Evolutionary conservation across 306 rosid species (phyloP), one percentile per base, ranked within the genome.

Genomic region (Prunus fruticosa): DNA sequence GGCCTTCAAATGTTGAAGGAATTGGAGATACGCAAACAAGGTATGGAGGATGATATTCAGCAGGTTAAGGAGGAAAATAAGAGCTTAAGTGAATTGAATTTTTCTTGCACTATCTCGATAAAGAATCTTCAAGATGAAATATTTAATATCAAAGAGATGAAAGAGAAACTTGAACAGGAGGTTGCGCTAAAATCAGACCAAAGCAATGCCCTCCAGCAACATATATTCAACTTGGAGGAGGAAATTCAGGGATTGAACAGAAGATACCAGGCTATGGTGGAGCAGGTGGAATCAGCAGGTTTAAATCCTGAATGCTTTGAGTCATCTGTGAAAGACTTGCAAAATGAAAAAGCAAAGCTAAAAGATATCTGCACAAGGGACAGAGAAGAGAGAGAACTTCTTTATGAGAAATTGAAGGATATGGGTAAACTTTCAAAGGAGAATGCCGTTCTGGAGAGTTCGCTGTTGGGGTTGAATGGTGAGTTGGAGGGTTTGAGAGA

Each of bases 1-100:
- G 97, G 99, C 80, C 84, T 92, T 81, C 93, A 78, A 82, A 82
- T 89, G 82, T 78, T 96, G 89, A 95, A 86, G 77, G 91, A 91
- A 72, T 61, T 92, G 62, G 98, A 89, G 81, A 82, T 78, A 73
- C 83, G 89, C 81, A 93, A 89, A 81, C 86, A 88, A 45, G 87
- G 81, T 54, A 81, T 88, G 80, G 93, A 87, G 82, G 93, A 91
- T 72, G 93, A 92, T 77, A 79, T 91, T 77, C 91, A 83, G 58
- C 84, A 78, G 54, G 86, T 84, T 30, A 87, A 87, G 85, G 88
- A 85, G 38, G 97, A 96, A 86, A 96, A 91, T 83, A 87, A 71
- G 83, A 84, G 83, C 80, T 83, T 96, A 78, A 84, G 79, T 74
- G 90, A 84, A 63, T 82, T 88, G 76, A 87, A 84, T 78, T 73